Percentiles rank a stretch among this genome's conserved stretches.
Conservation (phyloP, 1,284 basidiomycete genomes). For the Trichosporon inkin region DNA sequence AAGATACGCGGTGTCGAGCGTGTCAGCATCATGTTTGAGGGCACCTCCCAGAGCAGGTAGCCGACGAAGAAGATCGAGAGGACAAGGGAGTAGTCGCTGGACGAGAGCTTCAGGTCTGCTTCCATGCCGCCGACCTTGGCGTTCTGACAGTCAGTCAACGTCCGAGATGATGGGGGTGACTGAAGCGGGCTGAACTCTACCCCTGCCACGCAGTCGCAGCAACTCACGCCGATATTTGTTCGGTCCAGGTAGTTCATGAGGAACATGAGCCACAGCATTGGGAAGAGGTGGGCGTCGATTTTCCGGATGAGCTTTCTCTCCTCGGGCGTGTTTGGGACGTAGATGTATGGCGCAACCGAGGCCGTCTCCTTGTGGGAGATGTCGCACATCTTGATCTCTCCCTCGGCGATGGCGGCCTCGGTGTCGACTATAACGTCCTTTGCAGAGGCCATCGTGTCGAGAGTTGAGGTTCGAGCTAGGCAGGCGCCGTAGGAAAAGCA, state of each 20-base stretch:
- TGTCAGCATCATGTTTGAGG: constrained; percentile 46
- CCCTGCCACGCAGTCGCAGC: too few relatives aligned
- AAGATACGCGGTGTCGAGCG: constrained; percentile 45
- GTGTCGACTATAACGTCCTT: not conserved
- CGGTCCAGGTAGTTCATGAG: constrained; percentile 15
- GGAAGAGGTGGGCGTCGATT: constrained; percentile 46
- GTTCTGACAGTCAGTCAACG: constrained; percentile 25
- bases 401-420: not conserved
- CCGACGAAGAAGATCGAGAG: constrained; percentile 46
- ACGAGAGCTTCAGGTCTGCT: constrained; percentile 39
- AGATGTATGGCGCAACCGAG: constrained; percentile 14
- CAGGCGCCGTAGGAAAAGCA: not conserved
- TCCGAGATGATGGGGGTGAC: too few relatives aligned
- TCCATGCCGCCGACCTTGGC: constrained; percentile 51
- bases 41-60: constrained; percentile 35
- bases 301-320: constrained; percentile 48
- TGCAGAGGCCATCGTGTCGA: not conserved
- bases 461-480: not conserved
- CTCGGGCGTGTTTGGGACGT: constrained; percentile 36
- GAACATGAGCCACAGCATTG: constrained; percentile 37
- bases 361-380: constrained; percentile 8
- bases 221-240: constrained; percentile 6
- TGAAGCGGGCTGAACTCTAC: too few relatives aligned
- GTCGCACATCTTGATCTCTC: not conserved
- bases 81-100: constrained; percentile 44